A percentile compares a stretch with the other conserved stretches of the same genome.
Conservation (phyloP, 768 basidiomycete genomes). For the Xerocomellus chrysenteron region DNA sequence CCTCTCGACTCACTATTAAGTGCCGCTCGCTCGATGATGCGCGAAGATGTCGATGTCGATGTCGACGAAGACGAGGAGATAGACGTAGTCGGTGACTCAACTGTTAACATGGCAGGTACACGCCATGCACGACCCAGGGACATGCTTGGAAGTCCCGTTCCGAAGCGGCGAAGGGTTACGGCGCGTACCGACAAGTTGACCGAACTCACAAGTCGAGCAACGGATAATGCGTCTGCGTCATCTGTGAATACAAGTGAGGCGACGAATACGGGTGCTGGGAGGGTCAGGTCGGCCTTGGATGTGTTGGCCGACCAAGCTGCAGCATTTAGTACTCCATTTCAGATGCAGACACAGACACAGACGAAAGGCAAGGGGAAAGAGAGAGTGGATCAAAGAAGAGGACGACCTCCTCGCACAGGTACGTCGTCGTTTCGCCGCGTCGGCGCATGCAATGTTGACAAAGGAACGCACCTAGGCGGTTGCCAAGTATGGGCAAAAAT, state of each 20-base stretch:
- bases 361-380: constrained; percentile 25
- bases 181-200: constrained; percentile 10
- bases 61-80: constrained; percentile 33
- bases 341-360: background rate
- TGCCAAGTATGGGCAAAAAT: constrained; percentile 38
- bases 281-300: constrained; percentile 58
- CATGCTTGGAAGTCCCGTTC: constrained; percentile 35
- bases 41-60: constrained; percentile 31
- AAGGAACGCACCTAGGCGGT: constrained; percentile 30
- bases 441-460: background rate
- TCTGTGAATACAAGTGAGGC: background rate
- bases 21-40: constrained; percentile 59
- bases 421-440: background rate
- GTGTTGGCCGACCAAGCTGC: constrained; percentile 76
- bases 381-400: constrained; percentile 41
- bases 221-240: background rate
- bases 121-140: constrained; percentile 30
- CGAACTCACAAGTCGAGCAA: background rate
- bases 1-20: constrained; percentile 60
- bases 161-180: constrained; percentile 38
- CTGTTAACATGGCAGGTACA: constrained; percentile 18
- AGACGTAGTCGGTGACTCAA: constrained; percentile 22
- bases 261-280: constrained; percentile 9
- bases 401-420: constrained; percentile 42
- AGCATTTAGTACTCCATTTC: constrained; percentile 39